phyloP scores from a whole-genome alignment of 805 yeast genomes.

The Hemisphaericaspora nanyangensis region DNA sequence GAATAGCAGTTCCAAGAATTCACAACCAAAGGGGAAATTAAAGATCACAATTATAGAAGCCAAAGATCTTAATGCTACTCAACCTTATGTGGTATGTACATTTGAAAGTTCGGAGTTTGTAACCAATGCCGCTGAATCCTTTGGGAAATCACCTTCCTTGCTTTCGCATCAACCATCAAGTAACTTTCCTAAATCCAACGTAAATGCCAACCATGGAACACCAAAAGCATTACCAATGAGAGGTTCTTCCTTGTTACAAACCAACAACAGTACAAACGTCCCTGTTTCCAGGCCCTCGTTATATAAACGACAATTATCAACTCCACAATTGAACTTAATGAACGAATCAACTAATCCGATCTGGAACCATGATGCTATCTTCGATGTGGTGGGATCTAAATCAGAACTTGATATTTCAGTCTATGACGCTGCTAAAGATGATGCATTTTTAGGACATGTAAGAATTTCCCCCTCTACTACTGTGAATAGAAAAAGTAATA shows the following conservation, averaged over 20 bases:
- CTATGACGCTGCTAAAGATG: constrained; percentile 80
- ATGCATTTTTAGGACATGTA: constrained; percentile 82
- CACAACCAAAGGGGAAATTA: constrained; percentile 74
- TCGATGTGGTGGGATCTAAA: constrained; percentile 83
- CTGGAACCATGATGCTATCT: constrained; percentile 91
- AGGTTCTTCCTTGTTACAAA: constrained; percentile 9
- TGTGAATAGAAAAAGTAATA: constrained; percentile 32
- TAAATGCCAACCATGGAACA: constrained; percentile 6
- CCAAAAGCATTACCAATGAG: constrained; percentile 13
- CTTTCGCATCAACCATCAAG: constrained; percentile 1
- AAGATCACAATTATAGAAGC: constrained; percentile 82
- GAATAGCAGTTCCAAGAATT: constrained; percentile 19
- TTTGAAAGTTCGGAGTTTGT: constrained; percentile 90
- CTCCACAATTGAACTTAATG: constrained; percentile 29
- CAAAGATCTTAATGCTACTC: constrained; percentile 55
- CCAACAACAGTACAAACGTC: too few species aligned
- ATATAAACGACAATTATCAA: constrained; percentile 37
- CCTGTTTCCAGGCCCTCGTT: constrained; percentile 34
- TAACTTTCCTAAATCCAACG: constrained; percentile 3
- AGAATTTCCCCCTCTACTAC: constrained; percentile 59
- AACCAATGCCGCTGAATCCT: constrained; percentile 69
- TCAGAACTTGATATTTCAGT: constrained; percentile 87
- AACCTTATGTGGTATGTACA: constrained; percentile 87
- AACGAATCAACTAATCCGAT: constrained; percentile 53
- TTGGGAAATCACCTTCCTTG: constrained; percentile 25